Evolutionary conservation across 345 rosid species (phyloP).

Genomic region (Alliaria petiolata): DNA sequence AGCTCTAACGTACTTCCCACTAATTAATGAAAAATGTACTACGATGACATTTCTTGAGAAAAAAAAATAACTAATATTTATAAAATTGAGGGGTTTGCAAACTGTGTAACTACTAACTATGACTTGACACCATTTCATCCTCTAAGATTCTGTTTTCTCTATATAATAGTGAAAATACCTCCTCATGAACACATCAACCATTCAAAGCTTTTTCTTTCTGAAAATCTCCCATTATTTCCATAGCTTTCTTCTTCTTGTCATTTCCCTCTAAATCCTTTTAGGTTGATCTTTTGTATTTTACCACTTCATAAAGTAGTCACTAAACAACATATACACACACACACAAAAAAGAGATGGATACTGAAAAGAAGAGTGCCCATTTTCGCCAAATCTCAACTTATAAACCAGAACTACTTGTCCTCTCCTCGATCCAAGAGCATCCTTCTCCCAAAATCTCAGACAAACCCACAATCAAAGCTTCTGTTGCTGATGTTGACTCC

Average conservation of each 20-base stretch:
- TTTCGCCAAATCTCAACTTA: slow-evolving; percentile 26
- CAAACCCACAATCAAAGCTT: slow-evolving; percentile 8
- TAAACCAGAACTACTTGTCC: slow-evolving; percentile 27
- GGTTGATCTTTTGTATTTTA: slow-evolving; percentile 16
- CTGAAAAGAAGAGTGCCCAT: slow-evolving; percentile 26
- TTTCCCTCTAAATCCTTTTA: background rate
- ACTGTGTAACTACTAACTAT: background rate
- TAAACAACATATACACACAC: slow-evolving; percentile 16
- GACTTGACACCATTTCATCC: slow-evolving; percentile 19
- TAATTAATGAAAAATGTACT: slow-evolving; percentile 2
- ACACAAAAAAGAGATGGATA: slow-evolving; percentile 27
- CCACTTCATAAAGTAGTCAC: slow-evolving; percentile 19
- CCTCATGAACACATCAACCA: slow-evolving; percentile 14
- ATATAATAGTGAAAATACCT: slow-evolving; percentile 8
- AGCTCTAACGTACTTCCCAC: background rate
- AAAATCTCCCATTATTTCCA: slow-evolving; percentile 20
- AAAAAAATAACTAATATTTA: background rate
- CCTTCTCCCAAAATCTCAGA: slow-evolving; percentile 22
- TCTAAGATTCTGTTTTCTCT: background rate
- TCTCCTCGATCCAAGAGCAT: slow-evolving; percentile 31
- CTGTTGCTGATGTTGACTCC: slow-evolving; percentile 37
- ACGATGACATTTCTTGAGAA: background rate
- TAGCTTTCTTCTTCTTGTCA: slow-evolving; percentile 22
- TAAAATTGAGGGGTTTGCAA: slow-evolving; percentile 9
- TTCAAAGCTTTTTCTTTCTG: background rate